Percentiles rank a stretch among this genome's conserved stretches.
phyloP scores from a whole-genome alignment of 106 monocot species.

The Allium sativum region DNA sequence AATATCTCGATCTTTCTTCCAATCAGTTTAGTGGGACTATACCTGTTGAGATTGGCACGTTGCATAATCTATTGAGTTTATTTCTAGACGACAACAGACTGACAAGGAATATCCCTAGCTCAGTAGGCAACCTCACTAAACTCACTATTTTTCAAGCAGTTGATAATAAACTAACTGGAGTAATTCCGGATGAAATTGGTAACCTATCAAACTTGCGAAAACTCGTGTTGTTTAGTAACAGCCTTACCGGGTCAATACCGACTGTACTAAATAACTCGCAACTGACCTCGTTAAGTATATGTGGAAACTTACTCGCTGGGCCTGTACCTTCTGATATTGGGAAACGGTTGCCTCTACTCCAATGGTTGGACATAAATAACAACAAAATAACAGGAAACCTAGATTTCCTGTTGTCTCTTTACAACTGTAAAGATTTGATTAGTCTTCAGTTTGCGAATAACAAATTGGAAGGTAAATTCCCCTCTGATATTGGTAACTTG shows the following conservation, averaged over 20 bases:
- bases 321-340: neutral
- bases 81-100: conserved; percentile 34
- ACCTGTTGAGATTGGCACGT: conserved; percentile 30
- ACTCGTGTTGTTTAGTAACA: conserved; percentile 38
- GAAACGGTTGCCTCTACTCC: neutral
- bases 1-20: too few species aligned
- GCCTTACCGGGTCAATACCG: conserved; percentile 26
- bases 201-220: conserved; percentile 21
- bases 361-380: neutral
- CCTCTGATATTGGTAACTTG: neutral
- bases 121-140: conserved; percentile 24
- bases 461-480: neutral
- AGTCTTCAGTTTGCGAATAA: neutral
- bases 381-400: neutral
- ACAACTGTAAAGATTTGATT: neutral
- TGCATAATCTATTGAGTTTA: conserved; percentile 33
- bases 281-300: neutral
- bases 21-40: conserved; percentile 29
- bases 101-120: conserved; percentile 36
- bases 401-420: neutral
- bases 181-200: conserved; percentile 38
- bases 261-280: neutral
- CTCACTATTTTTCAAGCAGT: conserved; percentile 28
- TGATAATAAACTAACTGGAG: conserved; percentile 44
- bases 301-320: neutral